Evolutionary conservation across 2,329 filamentous ascomycete species (phyloP).

Genomic region (Aureobasidium sp.): DNA sequence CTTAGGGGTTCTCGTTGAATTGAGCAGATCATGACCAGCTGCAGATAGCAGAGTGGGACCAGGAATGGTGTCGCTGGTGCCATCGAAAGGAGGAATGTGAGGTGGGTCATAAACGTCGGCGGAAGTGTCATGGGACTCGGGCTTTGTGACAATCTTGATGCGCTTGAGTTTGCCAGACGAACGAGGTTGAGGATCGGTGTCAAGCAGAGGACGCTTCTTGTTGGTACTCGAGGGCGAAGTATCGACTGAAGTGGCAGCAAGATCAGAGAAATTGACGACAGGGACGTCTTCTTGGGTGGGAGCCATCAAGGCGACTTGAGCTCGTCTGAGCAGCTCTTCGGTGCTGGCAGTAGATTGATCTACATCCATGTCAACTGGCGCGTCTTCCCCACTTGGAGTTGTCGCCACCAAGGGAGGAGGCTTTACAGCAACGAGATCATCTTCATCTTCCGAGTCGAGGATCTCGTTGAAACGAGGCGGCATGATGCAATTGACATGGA

Average conservation of each 20-base stretch:
- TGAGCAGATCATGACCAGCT: background rate
- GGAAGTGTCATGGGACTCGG: background rate
- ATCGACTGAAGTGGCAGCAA: background rate
- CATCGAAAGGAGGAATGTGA: background rate
- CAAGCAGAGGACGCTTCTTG: background rate
- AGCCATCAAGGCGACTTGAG: slow-evolving; percentile 7
- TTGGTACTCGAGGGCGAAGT: background rate
- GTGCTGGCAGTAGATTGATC: slow-evolving; percentile 1
- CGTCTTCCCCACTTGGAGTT: background rate
- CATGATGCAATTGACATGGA: background rate
- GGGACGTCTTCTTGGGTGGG: slow-evolving; percentile 3
- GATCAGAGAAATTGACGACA: background rate
- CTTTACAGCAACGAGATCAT: background rate
- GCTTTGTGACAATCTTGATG: slow-evolving; percentile 1
- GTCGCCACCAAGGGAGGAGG: background rate
- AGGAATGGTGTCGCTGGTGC: slow-evolving; percentile 2
- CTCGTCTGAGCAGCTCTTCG: background rate
- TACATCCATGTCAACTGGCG: background rate
- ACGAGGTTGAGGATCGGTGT: background rate
- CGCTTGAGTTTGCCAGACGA: slow-evolving; percentile 11
- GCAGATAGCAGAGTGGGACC: slow-evolving; percentile 1
- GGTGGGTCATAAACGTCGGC: background rate
- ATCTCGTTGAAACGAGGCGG: background rate
- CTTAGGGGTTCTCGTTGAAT: background rate
- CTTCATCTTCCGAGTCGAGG: slow-evolving; percentile 11